Base-by-base conservation (phyloP, 768 basidiomycete species). In the Porpolomopsis calyptriformis region DNA sequence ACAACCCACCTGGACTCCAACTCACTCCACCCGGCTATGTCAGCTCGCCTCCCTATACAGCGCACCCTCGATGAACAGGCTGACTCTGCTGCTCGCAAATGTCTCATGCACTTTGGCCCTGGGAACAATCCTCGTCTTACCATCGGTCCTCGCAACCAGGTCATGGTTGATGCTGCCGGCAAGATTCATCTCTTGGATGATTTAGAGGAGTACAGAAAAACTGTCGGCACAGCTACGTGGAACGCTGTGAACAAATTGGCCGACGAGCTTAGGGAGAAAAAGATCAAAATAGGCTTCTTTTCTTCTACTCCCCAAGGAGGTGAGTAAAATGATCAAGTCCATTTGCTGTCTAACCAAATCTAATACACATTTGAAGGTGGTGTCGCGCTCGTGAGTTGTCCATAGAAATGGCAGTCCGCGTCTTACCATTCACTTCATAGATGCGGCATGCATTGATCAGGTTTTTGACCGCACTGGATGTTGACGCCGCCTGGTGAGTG, bases 381-480 rank as follows among this genome's bases (percentile, higher is more conserved):
- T 60, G 93, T 97, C 50, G 93, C 93, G 35, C 77, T 97, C 40
- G 85, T 87, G 62, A 60, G 83, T 73, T 23, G 51, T 45, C 29
- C 53, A 40, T 57, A 49, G 60, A 47, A 52, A 52, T 42, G 45
- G 47, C 46, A 37, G 16, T 25, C 24, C 44, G 48, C 39, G 45
- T 38, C 49, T 49, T 53, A 58, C 58, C 53, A 63, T 53, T 27
- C 53, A 48, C 48, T 48, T 51, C 57, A 33, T 57, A 87, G 76
- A 94, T 97, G 90, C 80, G 92, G 54, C 92, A 96, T 64, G 89
- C 92, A 23, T 67, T 97, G 55, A 84, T 96, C 62, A 76, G 93
- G 48, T 83, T 97, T 67, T 72, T 88, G 67, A 69, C 75, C 41
- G 73, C 76, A 41, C 65, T 90, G 45, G 90, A 90, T 49, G 85